Evolutionary conservation across 345 rosid species (phyloP).

Genomic region (Sisymbrium irio): DNA sequence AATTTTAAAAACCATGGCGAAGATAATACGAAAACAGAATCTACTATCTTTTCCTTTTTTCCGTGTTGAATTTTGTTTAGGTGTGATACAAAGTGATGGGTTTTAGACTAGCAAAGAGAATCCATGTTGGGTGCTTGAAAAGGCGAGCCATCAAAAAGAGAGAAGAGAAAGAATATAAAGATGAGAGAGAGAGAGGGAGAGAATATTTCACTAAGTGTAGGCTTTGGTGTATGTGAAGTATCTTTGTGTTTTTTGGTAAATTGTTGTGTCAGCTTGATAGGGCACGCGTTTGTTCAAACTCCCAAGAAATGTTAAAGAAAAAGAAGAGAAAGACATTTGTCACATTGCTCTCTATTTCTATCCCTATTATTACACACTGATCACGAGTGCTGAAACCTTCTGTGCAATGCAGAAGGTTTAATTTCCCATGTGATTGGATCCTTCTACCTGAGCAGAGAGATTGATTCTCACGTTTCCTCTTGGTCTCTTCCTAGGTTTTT

Average conservation of each 20-base stretch:
- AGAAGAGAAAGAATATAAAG: conserved; percentile 24
- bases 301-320: conserved; percentile 31
- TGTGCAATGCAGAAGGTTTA: not conserved
- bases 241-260: conserved; percentile 36
- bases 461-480: conserved; percentile 30
- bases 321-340: conserved; percentile 32
- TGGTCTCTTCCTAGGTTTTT: conserved; percentile 9
- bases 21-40: conserved; percentile 26
- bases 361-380: not conserved
- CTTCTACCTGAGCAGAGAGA: conserved; percentile 2
- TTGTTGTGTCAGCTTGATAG: conserved; percentile 40
- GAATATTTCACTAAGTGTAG: conserved; percentile 27
- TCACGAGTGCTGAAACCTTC: conserved; percentile 28
- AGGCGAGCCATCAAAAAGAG: conserved; percentile 35
- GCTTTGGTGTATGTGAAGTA: conserved; percentile 36
- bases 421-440: conserved; percentile 21
- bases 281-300: conserved; percentile 43
- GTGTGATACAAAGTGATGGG: conserved; percentile 39
- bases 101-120: conserved; percentile 39
- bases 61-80: not conserved
- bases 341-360: conserved; percentile 16
- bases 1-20: not conserved
- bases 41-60: not conserved
- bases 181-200: conserved; percentile 14
- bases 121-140: conserved; percentile 40